A percentile compares a stretch with the other conserved stretches of the same genome.
phyloP scores from a whole-genome alignment of 83 land plant species.

The Thuja plicata region DNA sequence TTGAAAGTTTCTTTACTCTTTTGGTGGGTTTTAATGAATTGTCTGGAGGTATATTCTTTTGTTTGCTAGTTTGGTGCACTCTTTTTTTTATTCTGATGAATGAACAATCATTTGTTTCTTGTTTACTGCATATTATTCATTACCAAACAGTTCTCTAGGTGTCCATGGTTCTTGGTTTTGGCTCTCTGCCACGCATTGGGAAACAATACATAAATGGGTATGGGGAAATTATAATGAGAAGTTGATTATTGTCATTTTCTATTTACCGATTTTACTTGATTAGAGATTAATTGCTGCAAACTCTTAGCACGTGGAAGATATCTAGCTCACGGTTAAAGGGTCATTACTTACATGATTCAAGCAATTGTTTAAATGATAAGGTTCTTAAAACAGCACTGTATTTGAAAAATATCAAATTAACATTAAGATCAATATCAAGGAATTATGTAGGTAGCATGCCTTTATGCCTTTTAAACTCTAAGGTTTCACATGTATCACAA shows the following conservation, averaged over 20 bases:
- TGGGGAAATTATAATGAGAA: too few relatives aligned
- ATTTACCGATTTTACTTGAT: too few relatives aligned
- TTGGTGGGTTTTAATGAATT: not conserved
- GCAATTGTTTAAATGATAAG: not conserved
- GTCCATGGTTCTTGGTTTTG: too few relatives aligned
- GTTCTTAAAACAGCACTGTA: not conserved
- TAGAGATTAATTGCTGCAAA: too few relatives aligned
- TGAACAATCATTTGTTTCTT: not conserved
- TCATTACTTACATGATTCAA: not conserved
- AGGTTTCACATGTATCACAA: not conserved
- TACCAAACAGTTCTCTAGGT: too few relatives aligned
- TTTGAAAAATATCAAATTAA: not conserved
- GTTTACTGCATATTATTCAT: not conserved
- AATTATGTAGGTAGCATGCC: not conserved
- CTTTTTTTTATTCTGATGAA: not conserved
- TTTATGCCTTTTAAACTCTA: not conserved
- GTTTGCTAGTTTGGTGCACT: not conserved
- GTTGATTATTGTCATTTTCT: too few relatives aligned
- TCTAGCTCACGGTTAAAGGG: not conserved
- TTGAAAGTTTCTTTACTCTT: not conserved
- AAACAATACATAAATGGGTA: too few relatives aligned
- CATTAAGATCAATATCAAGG: not conserved
- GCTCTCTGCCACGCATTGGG: too few relatives aligned
- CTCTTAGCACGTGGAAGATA: too few relatives aligned
- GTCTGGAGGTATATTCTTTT: not conserved